Base-by-base conservation (phyloP, 208 protist species). In the Leishmania tarentolae region DNA sequence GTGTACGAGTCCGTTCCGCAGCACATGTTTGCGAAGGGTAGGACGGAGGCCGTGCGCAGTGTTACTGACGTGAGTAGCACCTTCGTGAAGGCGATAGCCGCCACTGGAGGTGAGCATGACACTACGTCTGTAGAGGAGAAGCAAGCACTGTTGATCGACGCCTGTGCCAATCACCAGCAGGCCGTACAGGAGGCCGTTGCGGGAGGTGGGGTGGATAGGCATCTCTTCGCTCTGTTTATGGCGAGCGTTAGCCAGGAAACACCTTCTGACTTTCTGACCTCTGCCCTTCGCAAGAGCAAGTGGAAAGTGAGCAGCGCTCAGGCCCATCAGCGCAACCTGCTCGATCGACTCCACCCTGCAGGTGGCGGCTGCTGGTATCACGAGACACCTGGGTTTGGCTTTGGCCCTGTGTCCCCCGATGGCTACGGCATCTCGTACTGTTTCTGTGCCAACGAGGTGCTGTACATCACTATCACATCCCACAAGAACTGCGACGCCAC, bases 391-490 rank as follows among this genome's bases (percentile, higher is more conserved):
- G 87, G 87, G 44, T 88, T 94, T 52, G 95, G 96, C 21, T 98
- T 98, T 79, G 96, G 95, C 19, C 96, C 96, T 19, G 93, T 97
- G 28, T 83, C 90, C 8, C 76, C 89, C 47, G 91, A 97, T 77
- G 93, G 95, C 72, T 98, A 98, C 87, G 95, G 95, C 71, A 86
- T 98, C 46, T 95, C 88, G n/a, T 98, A 98, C 92, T 94, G 91
- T 76, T 85, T 95, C 71, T 91, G 87, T 78, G 89, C 87, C 63
- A 93, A 97, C 65, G 75, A 72, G 17, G 72, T 90, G 35, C 46
- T 97, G 57, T 97, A 92, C 92, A 78, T 97, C 83, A 96, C 94
- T 59, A 87, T 98, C 37, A 96, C 94, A 3, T 88, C 86, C 40
- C 91, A 94, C 84, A 91, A 91, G 72, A 86, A 77, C 78, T 91